Base-by-base conservation (phyloP, 306 rosid species). In the Sindora glabra region DNA sequence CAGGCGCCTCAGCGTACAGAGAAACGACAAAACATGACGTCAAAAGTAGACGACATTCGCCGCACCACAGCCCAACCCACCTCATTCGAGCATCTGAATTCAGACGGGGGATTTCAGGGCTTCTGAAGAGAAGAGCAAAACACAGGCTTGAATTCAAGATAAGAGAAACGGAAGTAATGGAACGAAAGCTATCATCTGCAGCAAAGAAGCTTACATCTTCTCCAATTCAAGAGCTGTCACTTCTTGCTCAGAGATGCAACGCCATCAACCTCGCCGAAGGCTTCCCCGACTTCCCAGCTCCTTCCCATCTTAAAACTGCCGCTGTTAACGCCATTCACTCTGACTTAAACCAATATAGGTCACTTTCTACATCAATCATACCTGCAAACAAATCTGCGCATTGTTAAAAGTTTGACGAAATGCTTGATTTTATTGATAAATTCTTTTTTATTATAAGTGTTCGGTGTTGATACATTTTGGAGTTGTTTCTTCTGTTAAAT, bases 181-280 rank as follows among this genome's bases (percentile, higher is more conserved):
- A 80, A 59, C 75, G 41, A 0, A 82, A 73, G 61, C 76, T 87
- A 33, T 87, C 96, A 1, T 56, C 51, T 24, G 69, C 69, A 11
- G 97, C 91, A 38, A 87, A 87, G 79, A 81, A 59, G 49, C 74
- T 85, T 5, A 55, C 56, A n/a, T 51, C 95, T 1, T 90, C 96
- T 10, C 83, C 97, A 22, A 85, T 90, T 77, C 96, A 83, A 64
- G 77, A 85, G 67, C 83, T 85, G 37, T 85, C 97, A 3, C 85
- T 56, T 21, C 94, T 90, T 48, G 94, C 96, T 62, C 86, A 83
- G 44, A 52, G 63, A 61, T 77, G 78, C 81, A 83, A 79, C 56
- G 95, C 95, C 60, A 77, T 90, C 78, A 90, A 85, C 70, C 89
- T 90, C 45, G 96, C 96, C 12, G 96, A 87, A 73, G 97, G 97